Evolutionary conservation across 2,329 filamentous ascomycete species (phyloP).

Genomic region (Exophiala bonariae): DNA sequence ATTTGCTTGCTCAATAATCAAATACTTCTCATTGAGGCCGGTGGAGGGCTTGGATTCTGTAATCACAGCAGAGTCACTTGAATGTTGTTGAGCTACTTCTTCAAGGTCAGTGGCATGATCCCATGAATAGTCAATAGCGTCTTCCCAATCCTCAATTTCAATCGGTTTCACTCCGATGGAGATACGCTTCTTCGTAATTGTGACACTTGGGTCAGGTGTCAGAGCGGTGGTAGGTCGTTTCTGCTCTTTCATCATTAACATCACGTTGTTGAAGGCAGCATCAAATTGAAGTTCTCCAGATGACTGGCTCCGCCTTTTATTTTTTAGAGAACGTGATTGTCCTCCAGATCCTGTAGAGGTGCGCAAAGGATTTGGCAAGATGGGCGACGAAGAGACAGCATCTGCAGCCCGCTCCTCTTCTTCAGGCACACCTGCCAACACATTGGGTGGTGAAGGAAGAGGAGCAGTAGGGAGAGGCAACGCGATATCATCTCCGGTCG

Average conservation of each 20-base stretch:
- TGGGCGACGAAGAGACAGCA: neutral
- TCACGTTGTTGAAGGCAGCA: conserved; percentile 3
- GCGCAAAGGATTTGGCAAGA: neutral
- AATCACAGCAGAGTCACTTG: neutral
- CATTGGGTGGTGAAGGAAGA: conserved; percentile 19
- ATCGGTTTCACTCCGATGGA: conserved; percentile 21
- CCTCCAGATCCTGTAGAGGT: neutral
- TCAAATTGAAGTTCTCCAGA: conserved; percentile 20
- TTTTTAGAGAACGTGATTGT: conserved; percentile 1
- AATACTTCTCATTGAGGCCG: conserved; percentile 11
- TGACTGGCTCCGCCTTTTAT: conserved; percentile 20
- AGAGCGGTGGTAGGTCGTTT: neutral
- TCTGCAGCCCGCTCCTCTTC: conserved; percentile 12
- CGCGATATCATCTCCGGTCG: conserved; percentile 25
- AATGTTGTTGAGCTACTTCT: conserved; percentile 1
- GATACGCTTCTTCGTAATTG: conserved; percentile 9
- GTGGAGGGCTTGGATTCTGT: neutral
- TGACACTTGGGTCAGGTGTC: neutral
- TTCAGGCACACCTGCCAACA: conserved; percentile 12
- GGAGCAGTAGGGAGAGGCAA: conserved; percentile 22
- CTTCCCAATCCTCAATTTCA: conserved; percentile 27
- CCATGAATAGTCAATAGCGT: conserved; percentile 29
- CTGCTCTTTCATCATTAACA: neutral
- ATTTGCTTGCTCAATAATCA: conserved; percentile 15
- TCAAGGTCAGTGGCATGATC: conserved; percentile 24